A percentile compares a stretch with the other conserved stretches of the same genome.
Evolutionary conservation across 1,139 yeast genomes (phyloP).

Genomic region (Groenewaldozyma auringiensis): DNA sequence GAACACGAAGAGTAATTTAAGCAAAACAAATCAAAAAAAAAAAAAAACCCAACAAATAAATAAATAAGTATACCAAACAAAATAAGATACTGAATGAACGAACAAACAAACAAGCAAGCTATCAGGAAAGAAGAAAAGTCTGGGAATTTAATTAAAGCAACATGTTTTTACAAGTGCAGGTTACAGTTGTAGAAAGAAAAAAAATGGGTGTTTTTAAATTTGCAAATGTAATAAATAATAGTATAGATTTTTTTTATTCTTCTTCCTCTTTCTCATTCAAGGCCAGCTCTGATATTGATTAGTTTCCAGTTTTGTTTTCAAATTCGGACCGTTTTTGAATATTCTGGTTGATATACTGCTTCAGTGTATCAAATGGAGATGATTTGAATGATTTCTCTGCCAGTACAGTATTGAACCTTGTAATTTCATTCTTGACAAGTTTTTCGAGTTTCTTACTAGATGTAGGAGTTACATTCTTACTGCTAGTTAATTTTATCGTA

Average conservation of each 20-base stretch:
- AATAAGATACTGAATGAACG: no score
- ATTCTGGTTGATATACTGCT: slow-evolving; percentile 16
- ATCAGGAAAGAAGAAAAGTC: no score
- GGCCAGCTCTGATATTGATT: not conserved
- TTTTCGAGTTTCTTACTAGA: slow-evolving; percentile 23
- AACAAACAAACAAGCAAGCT: no score
- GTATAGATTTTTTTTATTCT: not conserved
- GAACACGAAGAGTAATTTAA: slow-evolving; percentile 14
- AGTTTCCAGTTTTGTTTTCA: slow-evolving; percentile 10
- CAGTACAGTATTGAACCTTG: slow-evolving; percentile 23
- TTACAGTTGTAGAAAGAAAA: no score
- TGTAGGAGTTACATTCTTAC: no score
- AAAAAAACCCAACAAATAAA: not conserved
- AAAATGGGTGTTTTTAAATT: not conserved
- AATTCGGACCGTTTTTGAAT: slow-evolving; percentile 21
- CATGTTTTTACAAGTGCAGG: no score
- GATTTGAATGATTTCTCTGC: slow-evolving; percentile 18
- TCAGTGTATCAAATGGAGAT: slow-evolving; percentile 25
- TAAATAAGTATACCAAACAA: slow-evolving; percentile 1
- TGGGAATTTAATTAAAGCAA: no score
- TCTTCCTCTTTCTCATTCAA: slow-evolving; percentile 4
- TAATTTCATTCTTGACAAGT: slow-evolving; percentile 26
- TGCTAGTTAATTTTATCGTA: slow-evolving; percentile 24
- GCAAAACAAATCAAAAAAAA: not conserved
- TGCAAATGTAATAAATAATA: not conserved